Percentiles rank a stretch among this genome's conserved stretches.
Evolutionary conservation across 306 rosid species (phyloP).

Genomic region (Ziziphus jujuba): DNA sequence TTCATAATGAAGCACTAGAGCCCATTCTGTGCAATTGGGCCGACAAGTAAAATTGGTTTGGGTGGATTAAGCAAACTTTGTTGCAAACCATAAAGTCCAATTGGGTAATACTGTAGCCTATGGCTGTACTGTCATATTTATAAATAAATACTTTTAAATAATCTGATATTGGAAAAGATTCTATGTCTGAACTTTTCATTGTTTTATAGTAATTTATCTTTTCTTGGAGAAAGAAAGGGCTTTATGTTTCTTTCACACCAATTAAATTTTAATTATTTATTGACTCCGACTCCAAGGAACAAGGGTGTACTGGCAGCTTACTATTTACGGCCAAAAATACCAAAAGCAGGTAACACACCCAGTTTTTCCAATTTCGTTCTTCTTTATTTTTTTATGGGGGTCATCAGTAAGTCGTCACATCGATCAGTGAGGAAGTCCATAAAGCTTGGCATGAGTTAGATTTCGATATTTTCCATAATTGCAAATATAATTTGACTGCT

Average conservation of each 20-base stretch:
- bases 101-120: too few species aligned
- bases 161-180: too few species aligned
- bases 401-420: slow-evolving; percentile 41
- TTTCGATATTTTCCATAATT: slow-evolving; percentile 22
- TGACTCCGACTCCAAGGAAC: too few species aligned
- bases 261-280: too few species aligned
- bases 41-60: background rate
- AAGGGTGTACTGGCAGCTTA: background rate
- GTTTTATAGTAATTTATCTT: too few species aligned
- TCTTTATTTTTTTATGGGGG: slow-evolving; percentile 1
- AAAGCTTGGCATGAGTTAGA: background rate
- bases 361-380: slow-evolving; percentile 23
- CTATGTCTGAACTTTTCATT: too few species aligned
- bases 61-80: background rate
- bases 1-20: background rate
- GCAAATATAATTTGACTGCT: slow-evolving; percentile 29
- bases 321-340: slow-evolving; percentile 12
- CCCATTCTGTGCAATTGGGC: background rate
- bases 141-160: too few species aligned
- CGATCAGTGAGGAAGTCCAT: slow-evolving; percentile 8
- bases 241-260: too few species aligned
- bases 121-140: too few species aligned
- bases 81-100: too few species aligned
- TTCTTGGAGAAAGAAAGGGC: too few species aligned
- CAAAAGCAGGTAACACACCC: slow-evolving; percentile 14